Evolutionary conservation across 345 rosid genomes (phyloP).

Genomic region (Theobroma cacao): DNA sequence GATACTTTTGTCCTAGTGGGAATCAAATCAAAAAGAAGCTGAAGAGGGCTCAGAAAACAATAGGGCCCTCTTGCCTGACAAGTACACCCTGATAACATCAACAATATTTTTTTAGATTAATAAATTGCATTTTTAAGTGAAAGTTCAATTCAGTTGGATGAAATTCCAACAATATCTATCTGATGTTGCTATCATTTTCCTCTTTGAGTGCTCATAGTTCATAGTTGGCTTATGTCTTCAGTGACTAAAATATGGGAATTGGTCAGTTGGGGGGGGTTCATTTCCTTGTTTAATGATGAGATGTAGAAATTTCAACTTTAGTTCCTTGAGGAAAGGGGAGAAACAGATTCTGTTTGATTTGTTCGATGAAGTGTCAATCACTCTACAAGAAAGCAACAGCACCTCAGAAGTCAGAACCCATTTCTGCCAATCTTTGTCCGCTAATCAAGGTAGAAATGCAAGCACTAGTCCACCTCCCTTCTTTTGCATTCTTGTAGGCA

Average conservation of each 20-base stretch:
- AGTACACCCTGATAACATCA: constrained; percentile 14
- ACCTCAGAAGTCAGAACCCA: not conserved
- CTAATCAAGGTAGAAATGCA: not conserved
- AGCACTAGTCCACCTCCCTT: not conserved
- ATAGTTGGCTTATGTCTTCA: not conserved
- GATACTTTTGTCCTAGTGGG: not conserved
- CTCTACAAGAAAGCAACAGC: not conserved
- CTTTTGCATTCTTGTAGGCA: not conserved
- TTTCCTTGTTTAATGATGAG: not conserved
- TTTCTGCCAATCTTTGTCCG: not conserved
- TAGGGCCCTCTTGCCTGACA: constrained; percentile 8
- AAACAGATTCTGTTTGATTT: not conserved
- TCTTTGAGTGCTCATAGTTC: not conserved
- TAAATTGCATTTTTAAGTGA: constrained; percentile 9
- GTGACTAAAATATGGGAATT: not conserved
- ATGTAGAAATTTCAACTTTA: not conserved
- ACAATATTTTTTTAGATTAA: not conserved
- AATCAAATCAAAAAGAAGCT: constrained; percentile 19
- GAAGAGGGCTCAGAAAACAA: constrained; percentile 7
- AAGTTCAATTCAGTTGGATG: not conserved
- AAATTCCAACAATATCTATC: not conserved
- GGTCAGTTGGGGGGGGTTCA: constrained; percentile 32
- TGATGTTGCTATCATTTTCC: not conserved
- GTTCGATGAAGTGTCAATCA: not conserved
- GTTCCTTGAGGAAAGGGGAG: not conserved